Conservation (phyloP, 345 rosid genomes). For the Lagerstroemia speciosa region DNA sequence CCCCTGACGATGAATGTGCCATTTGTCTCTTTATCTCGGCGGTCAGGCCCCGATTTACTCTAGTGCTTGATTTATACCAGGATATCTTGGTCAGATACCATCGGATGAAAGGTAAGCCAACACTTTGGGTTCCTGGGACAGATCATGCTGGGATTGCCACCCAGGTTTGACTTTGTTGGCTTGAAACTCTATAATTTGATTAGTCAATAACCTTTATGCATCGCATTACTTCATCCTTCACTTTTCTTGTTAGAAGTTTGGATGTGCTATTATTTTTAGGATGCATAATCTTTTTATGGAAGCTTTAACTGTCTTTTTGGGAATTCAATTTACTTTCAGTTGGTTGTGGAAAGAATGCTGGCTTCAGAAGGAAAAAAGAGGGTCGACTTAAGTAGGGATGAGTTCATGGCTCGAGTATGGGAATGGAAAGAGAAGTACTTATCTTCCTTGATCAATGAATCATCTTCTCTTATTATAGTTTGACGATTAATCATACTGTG, state of each 20-base stretch:
- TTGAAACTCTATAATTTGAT: not conserved
- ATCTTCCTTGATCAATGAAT: slow-evolving; percentile 2
- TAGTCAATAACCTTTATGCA: not conserved
- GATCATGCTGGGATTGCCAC: slow-evolving; percentile 99
- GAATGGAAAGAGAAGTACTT: slow-evolving; percentile 95
- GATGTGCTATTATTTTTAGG: not conserved
- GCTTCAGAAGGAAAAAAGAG: slow-evolving; percentile 86
- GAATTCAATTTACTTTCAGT: slow-evolving; percentile 27
- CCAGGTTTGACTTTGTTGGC: slow-evolving; percentile 45
- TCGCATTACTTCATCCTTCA: not conserved
- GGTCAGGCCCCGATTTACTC: slow-evolving; percentile 3
- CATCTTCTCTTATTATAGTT: not conserved
- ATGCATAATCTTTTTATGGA: not conserved
- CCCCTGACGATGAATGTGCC: not conserved
- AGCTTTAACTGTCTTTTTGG: not conserved
- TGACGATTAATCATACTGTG: not conserved
- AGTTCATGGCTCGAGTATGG: slow-evolving; percentile 88
- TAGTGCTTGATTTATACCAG: slow-evolving; percentile 27
- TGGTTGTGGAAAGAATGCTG: slow-evolving; percentile 96
- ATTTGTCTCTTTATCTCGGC: not conserved
- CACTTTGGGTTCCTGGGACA: slow-evolving; percentile 97
- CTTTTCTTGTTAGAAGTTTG: not conserved
- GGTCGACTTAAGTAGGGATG: slow-evolving; percentile 71
- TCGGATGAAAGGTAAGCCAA: slow-evolving; percentile 92
- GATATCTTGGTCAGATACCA: slow-evolving; percentile 86